Evolutionary conservation across 805 yeast genomes (phyloP), one percentile per base, ranked within the genome.

Genomic region (Yarrowia yakushimensis): DNA sequence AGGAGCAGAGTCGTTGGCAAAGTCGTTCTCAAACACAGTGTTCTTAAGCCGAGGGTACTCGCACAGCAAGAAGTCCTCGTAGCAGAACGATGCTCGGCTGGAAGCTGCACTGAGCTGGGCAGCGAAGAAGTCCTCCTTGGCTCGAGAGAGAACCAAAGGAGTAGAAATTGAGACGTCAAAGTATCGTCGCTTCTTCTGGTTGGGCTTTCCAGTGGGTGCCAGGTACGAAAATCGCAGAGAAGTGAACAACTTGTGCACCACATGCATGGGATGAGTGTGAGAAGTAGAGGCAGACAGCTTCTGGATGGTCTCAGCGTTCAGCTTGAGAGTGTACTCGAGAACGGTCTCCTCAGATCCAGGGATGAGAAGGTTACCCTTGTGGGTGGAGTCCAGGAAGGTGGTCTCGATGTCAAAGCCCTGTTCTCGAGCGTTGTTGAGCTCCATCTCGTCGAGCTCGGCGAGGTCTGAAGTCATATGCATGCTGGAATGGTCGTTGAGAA

Each of bases 91-190:
- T 7, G 55, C 31, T 17, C 37, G 9, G 37, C 31, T 30, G 12
- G 50, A 39, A 17, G 52, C 60, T 10, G 50, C 30, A 9, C 20
- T 30, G 22, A 39, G 20, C 25, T 37, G 60, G 6, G 48, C 45
- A 8, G 36, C 48, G 13, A 39, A 34, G 9, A 36, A n/a, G 37
- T 55, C 60, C 2, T 37, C 36, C 48, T 55, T 28, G 36, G 48
- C 45, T 20, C 60, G 60, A 13, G 60, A 55, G 13, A 55, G 60
- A 4, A 55, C 48, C 37, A 55, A 48, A 31, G 64, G 64, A 17
- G 60, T 25, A 15, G 62, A 60, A n/a, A 62, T 33, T 13, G 62
- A 52, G 13, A 62, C 64, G 15, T 62, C 64, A 43, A 46, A 62
- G 55, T 62, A 62, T 57, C 60, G 45, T 39, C 64, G 63, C 48